Evolutionary conservation across 179 eudicot genomes (phyloP), one percentile per base, ranked within the genome.

Genomic region (Nepenthes alata): DNA sequence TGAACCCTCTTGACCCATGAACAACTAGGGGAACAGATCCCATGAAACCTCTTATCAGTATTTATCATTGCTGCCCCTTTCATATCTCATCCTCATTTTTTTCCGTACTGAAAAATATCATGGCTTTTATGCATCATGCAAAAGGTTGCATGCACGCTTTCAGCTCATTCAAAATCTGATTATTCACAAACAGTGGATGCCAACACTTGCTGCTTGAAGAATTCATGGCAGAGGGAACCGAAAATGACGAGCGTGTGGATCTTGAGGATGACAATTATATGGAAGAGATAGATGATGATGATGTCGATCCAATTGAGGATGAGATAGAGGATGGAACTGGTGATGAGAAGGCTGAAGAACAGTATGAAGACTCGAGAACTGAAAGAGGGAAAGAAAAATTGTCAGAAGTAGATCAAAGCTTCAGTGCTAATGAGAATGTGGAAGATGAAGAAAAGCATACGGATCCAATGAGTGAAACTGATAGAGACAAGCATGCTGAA

Each of bases 161-260:
- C 6, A 4, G 45, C 8, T 41, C 45, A 41, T 41, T 41, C 8
- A 41, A 7, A 41, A 41, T 41, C 8, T 41, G 45, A 41, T 4
- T 41, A 41, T 41, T 41, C 45, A 41, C 8, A 41, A 4, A 41
- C 45, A 41, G 45, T 59, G 78, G 58, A 74, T 70, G 57, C 59
- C 62, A 76, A 69, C 65, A 73, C 60, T 58, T 74, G 68, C 67
- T 62, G 73, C 62, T 58, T 73, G 62, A 60, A 74, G 47, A 58
- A 75, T 47, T 53, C 78, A 89, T 89, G 96, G 85, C 80, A 44
- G 95, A 87, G 74, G 45, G 45, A 4, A 41, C 45, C 5, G 45
- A 41, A 7, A 77, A 79, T 73, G 97, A 89, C 76, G 97, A 87
- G 75, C 95, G 84, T 50, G 91, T 89, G 67, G 97, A 89, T 76